Evolutionary conservation across 2,329 filamentous ascomycete genomes (phyloP).

Genomic region (Fusarium continuum): DNA sequence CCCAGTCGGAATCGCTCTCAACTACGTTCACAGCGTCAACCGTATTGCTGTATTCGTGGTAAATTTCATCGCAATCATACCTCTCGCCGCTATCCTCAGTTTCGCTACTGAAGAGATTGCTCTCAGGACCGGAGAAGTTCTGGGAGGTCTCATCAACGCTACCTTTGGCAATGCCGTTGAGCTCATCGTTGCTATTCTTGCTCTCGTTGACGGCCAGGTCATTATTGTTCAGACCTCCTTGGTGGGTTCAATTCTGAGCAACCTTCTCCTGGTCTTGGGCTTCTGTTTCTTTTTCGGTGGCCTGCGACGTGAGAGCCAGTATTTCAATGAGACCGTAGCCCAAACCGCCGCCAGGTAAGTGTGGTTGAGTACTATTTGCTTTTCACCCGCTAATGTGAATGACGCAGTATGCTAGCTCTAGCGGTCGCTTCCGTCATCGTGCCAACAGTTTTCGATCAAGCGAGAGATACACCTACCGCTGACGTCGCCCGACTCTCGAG

Average conservation of each 20-base stretch:
- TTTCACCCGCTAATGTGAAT: background rate
- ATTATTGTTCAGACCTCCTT: slow-evolving; percentile 92
- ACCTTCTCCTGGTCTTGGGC: slow-evolving; percentile 86
- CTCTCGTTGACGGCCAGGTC: slow-evolving; percentile 76
- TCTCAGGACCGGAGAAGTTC: slow-evolving; percentile 79
- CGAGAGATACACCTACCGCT: slow-evolving; percentile 51
- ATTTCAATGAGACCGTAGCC: slow-evolving; percentile 91
- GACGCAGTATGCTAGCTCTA: slow-evolving; percentile 69
- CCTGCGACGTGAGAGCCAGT: slow-evolving; percentile 79
- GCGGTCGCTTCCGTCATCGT: slow-evolving; percentile 86
- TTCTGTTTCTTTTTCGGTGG: slow-evolving; percentile 94
- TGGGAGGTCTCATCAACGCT: slow-evolving; percentile 89
- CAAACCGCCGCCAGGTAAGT: slow-evolving; percentile 79
- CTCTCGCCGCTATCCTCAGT: slow-evolving; percentile 84
- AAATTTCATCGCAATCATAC: slow-evolving; percentile 94
- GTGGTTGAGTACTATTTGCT: background rate
- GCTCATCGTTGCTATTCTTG: slow-evolving; percentile 87
- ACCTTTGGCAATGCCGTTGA: slow-evolving; percentile 94
- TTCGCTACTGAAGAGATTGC: slow-evolving; percentile 93
- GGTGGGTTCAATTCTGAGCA: slow-evolving; percentile 91
- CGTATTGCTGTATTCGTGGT: slow-evolving; percentile 79
- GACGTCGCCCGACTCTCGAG: slow-evolving; percentile 73
- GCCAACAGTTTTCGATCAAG: slow-evolving; percentile 81
- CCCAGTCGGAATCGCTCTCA: slow-evolving; percentile 80
- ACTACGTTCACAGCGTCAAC: slow-evolving; percentile 66